A percentile compares a stretch with the other conserved stretches of the same genome.
Conservation (phyloP, 371 early-diverging fungal genomes). For the Apophysomyces ossiformis region DNA sequence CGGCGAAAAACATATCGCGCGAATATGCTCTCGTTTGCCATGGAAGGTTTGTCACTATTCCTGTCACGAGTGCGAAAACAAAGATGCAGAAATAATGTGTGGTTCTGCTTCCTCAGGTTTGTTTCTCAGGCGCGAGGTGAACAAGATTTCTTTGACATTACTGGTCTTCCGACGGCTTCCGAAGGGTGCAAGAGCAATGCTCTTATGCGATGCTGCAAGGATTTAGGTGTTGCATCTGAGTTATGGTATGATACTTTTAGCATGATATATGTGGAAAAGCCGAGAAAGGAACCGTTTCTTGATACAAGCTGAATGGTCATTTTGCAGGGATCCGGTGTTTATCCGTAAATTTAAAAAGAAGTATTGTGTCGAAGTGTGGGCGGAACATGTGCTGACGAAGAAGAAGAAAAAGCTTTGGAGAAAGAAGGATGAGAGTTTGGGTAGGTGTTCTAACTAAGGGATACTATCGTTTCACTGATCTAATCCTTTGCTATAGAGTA, state of each 20-base stretch:
- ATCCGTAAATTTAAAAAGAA: constrained; percentile 84
- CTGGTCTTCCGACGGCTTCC: constrained; percentile 81
- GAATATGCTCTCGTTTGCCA: constrained; percentile 91
- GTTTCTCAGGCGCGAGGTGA: constrained; percentile 96
- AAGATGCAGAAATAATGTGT: too few species aligned
- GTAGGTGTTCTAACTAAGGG: constrained; percentile 22
- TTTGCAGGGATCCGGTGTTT: constrained; percentile 80
- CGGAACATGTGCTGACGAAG: constrained; percentile 72
- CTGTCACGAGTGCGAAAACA: too few species aligned
- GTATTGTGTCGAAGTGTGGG: constrained; percentile 80
- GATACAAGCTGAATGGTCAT: background rate
- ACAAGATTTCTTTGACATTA: constrained; percentile 84
- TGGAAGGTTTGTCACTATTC: constrained; percentile 64
- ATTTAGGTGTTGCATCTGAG: constrained; percentile 92
- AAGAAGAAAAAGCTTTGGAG: constrained; percentile 86
- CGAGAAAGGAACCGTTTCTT: background rate
- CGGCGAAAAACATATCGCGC: constrained; percentile 78
- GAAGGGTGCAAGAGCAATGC: constrained; percentile 96
- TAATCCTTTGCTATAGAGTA: constrained; percentile 27
- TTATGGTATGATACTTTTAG: constrained; percentile 67
- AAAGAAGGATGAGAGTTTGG: constrained; percentile 73
- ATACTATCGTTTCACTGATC: background rate
- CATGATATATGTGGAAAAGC: background rate
- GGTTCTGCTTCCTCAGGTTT: constrained; percentile 38
- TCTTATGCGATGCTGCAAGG: constrained; percentile 97